Conservation (phyloP, 2,329 filamentous ascomycete genomes). For the Colletotrichum musae region DNA sequence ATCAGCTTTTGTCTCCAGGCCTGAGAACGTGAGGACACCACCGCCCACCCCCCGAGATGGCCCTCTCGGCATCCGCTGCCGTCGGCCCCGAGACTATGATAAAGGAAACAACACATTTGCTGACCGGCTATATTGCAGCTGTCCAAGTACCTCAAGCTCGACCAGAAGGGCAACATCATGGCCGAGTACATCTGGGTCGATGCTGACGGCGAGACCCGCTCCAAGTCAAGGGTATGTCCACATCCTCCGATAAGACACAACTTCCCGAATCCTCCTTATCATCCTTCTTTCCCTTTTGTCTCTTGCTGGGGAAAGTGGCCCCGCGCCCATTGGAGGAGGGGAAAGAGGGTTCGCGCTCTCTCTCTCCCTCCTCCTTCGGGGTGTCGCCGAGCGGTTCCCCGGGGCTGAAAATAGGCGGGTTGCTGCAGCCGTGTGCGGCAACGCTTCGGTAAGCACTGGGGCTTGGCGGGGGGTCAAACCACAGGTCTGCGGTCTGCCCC, state of each 20-base stretch:
- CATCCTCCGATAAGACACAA: conserved; percentile 38
- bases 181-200: conserved; percentile 99
- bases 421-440: conserved; percentile 24
- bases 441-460: conserved; percentile 27
- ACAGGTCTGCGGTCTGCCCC: conserved; percentile 20
- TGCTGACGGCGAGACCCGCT: conserved; percentile 84
- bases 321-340: conserved; percentile 4
- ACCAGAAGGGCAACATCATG: conserved; percentile 90
- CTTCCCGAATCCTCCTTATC: conserved; percentile 42
- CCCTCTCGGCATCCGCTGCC: not conserved
- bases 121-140: conserved; percentile 69
- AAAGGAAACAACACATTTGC: conserved; percentile 28
- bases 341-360: no score
- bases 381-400: conserved; percentile 20
- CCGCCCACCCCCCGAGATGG: not conserved
- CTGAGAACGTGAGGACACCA: conserved; percentile 51
- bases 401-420: conserved; percentile 24
- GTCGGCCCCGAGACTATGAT: not conserved
- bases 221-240: conserved; percentile 91
- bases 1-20: conserved; percentile 48
- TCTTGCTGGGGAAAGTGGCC: conserved; percentile 15
- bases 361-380: conserved; percentile 11
- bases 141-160: conserved; percentile 90
- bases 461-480: conserved; percentile 39
- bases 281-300: conserved; percentile 13